Base-by-base conservation (phyloP, 2,329 filamentous ascomycete species). In the Colletotrichum sp. region DNA sequence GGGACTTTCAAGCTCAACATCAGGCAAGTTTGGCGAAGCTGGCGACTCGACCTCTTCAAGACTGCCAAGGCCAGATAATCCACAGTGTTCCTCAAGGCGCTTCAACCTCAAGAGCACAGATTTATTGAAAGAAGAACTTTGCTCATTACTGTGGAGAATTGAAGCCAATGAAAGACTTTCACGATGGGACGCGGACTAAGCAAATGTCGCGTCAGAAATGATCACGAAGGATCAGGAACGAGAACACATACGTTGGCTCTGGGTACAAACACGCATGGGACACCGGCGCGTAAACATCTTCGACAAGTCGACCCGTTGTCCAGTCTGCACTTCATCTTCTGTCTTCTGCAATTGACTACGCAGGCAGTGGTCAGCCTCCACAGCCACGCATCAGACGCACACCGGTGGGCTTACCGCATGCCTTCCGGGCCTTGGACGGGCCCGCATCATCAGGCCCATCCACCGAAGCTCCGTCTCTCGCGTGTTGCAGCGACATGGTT, bases 181-280 rank as follows among this genome's bases (percentile, higher is more conserved):
- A 77, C 61, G 78, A 71, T 48, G 75, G 30, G 59, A 78, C 13
- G 55, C 78, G 52, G 70, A 75, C 75, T 60, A 74, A 39, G 43
- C 9, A 74, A 43, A 14, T 28, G 52, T n/a, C 61, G 6, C 61
- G 68, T 73, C 26, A 75, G 48, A 34, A 24, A 13, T 13, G 9
- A 48, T 4, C 6, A 21, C 21, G 18, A 30, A 26, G 6, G 26
- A 4, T 3, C 3, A 24, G 6, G 43, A 60, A 7, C 32, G 48
- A 12, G 65, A 69, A 18, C 73, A 75, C 83, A 72, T 78, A 85
- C 84, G 77, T 86, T 86, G 59, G 84, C 84, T 55, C 84, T 81
- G 13, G 85, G 85, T 36, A 85, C 84, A 72, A 86, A 86, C 14
- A 86, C 80, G 77, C 85, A 86, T 26, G 83, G 82, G 12, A 84